These are phyloP conservation scores for Salix suchowensis DNA, from an alignment of 345 rosid species.

Conservation along the genomic window DNA sequence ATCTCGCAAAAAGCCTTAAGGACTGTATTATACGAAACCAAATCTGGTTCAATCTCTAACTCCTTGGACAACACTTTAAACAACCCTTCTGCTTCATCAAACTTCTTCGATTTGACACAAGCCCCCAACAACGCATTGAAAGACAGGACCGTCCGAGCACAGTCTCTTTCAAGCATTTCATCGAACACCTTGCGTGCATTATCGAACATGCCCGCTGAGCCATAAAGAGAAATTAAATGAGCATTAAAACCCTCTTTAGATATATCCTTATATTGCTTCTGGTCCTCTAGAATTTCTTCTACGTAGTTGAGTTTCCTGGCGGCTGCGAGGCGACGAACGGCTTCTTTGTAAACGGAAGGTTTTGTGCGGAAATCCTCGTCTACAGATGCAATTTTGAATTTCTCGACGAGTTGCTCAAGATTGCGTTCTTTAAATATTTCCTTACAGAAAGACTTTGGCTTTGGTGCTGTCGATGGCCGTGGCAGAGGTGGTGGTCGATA, in stretches of 20 bases:
- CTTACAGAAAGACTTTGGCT: conserved; percentile 17
- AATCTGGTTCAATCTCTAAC: conserved; percentile 47
- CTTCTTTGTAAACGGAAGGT: conserved; percentile 34
- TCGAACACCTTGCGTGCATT: conserved; percentile 67
- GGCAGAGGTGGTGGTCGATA: background rate
- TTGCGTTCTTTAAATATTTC: conserved; percentile 48
- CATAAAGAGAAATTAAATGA: conserved; percentile 48
- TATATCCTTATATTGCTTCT: conserved; percentile 54
- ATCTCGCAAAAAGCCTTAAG: conserved; percentile 58
- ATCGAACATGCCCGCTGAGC: conserved; percentile 53
- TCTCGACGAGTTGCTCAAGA: conserved; percentile 51
- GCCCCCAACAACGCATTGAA: conserved; percentile 63
- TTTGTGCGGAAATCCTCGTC: conserved; percentile 50
- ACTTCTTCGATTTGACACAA: conserved; percentile 25
- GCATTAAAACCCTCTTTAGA: conserved; percentile 60
- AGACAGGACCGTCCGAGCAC: conserved; percentile 52
- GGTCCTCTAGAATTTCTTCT: conserved; percentile 63
- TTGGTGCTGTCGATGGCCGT: background rate
- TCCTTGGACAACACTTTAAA: conserved; percentile 46
- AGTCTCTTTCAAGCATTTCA: conserved; percentile 56
- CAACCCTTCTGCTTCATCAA: conserved; percentile 40
- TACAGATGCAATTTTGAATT: conserved; percentile 51
- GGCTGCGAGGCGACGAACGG: conserved; percentile 59
- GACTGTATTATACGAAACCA: conserved; percentile 48
- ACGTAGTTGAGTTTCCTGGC: conserved; percentile 43